Conservation (phyloP, 805 yeast species). For the Ogataea wickerhamii region DNA sequence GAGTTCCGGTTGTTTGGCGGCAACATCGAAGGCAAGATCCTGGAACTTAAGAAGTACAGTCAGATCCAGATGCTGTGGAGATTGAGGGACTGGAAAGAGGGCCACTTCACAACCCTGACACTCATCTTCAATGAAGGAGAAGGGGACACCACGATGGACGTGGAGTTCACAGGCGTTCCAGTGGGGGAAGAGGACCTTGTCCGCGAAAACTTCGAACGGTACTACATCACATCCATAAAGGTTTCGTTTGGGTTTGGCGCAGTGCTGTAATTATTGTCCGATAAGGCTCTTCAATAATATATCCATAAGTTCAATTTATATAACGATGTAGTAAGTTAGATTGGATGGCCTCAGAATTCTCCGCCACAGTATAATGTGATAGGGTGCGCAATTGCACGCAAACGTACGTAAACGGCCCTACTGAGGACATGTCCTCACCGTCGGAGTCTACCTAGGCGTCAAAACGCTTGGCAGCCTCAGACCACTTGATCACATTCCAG, state of each 20-base stretch:
- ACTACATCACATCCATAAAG: slow-evolving; percentile 86
- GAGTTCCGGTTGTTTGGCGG: slow-evolving; percentile 80
- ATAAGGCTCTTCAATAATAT: too few species aligned
- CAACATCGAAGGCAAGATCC: slow-evolving; percentile 68
- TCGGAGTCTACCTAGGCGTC: slow-evolving; percentile 34
- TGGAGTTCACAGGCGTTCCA: slow-evolving; percentile 84
- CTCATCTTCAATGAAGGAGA: slow-evolving; percentile 71
- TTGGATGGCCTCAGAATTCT: too few species aligned
- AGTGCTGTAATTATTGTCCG: slow-evolving; percentile 68
- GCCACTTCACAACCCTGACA: slow-evolving; percentile 67
- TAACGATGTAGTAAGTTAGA: too few species aligned
- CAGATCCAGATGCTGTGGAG: slow-evolving; percentile 80
- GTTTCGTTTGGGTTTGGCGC: slow-evolving; percentile 93
- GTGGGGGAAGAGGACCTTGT: slow-evolving; percentile 92
- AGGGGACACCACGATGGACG: slow-evolving; percentile 79
- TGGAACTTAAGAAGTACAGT: slow-evolving; percentile 55
- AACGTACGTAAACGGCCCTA: too few species aligned
- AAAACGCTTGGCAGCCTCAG: slow-evolving; percentile 77
- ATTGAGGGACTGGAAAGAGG: slow-evolving; percentile 82
- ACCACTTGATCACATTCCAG: slow-evolving; percentile 94
- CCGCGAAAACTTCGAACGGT: slow-evolving; percentile 78
- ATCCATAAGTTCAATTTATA: too few species aligned
- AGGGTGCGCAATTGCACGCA: too few species aligned
- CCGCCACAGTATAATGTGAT: too few species aligned
- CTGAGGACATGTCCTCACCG: too few species aligned